phyloP scores from a whole-genome alignment of 2,329 filamentous ascomycete species.

The Scedosporium aurantiacum region DNA sequence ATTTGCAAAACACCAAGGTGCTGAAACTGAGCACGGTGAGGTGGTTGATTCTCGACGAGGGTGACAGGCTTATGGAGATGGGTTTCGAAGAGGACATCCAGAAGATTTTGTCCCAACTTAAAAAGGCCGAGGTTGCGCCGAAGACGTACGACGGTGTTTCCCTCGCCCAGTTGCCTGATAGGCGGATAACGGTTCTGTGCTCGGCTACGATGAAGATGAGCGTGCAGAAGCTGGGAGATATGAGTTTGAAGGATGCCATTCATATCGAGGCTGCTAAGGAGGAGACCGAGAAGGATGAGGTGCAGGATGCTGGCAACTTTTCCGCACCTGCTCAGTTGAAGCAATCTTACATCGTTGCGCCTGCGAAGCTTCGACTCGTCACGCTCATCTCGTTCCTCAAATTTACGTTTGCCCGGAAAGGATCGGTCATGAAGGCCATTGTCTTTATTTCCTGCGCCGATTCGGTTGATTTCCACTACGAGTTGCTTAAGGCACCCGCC shows the following conservation, averaged over 20 bases:
- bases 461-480: slow-evolving; percentile 93
- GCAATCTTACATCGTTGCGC: slow-evolving; percentile 78
- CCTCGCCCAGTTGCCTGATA: slow-evolving; percentile 56
- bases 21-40: slow-evolving; percentile 79
- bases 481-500: slow-evolving; percentile 44
- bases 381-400: slow-evolving; percentile 77
- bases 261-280: slow-evolving; percentile 60
- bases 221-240: slow-evolving; percentile 85
- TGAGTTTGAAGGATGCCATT: slow-evolving; percentile 85
- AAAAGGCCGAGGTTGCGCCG: slow-evolving; percentile 48
- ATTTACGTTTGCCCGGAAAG: slow-evolving; percentile 75
- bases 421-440: slow-evolving; percentile 92
- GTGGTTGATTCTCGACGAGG: slow-evolving; percentile 92
- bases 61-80: slow-evolving; percentile 95
- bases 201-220: slow-evolving; percentile 98
- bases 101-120: slow-evolving; percentile 71
- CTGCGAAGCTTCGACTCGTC: slow-evolving; percentile 82
- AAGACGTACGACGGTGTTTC: slow-evolving; percentile 46
- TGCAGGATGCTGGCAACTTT: slow-evolving; percentile 34
- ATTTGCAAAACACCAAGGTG: slow-evolving; percentile 83
- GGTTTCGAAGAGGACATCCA: slow-evolving; percentile 93
- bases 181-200: slow-evolving; percentile 79
- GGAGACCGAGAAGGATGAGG: slow-evolving; percentile 21
- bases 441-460: slow-evolving; percentile 96
- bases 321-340: slow-evolving; percentile 86